phyloP scores from a whole-genome alignment of 2,329 filamentous ascomycete genomes.

The Fusarium guadeloupense region DNA sequence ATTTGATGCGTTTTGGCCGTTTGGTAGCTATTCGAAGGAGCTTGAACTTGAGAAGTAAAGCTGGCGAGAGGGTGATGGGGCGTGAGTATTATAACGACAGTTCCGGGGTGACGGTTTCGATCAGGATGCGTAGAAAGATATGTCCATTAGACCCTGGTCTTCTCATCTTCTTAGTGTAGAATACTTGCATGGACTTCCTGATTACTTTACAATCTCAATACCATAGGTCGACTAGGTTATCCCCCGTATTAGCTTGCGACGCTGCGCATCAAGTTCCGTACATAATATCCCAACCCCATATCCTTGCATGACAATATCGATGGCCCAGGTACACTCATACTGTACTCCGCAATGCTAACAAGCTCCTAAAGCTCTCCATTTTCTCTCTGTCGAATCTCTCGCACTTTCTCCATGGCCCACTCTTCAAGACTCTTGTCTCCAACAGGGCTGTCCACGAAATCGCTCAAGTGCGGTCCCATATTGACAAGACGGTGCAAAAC shows the following conservation, averaged over 20 bases:
- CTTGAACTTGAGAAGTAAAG: not conserved
- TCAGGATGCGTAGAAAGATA: not conserved
- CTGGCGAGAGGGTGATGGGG: slow-evolving; percentile 1
- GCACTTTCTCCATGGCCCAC: not conserved
- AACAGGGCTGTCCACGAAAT: not conserved
- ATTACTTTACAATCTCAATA: not conserved
- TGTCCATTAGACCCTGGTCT: not conserved
- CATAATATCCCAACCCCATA: not conserved
- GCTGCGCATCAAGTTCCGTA: not conserved
- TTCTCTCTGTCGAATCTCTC: not conserved
- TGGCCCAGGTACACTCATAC: not conserved
- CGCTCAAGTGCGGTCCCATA: not conserved
- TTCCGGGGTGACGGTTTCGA: not conserved
- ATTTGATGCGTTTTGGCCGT: not conserved
- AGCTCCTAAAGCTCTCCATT: not conserved
- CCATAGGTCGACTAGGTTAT: not conserved
- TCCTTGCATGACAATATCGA: not conserved
- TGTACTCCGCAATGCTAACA: not conserved
- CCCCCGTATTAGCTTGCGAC: not conserved
- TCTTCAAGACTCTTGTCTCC: not conserved
- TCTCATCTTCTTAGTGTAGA: not conserved
- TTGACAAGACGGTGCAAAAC: not conserved
- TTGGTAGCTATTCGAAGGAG: not conserved
- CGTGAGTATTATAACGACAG: not conserved
- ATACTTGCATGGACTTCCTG: not conserved